Evolutionary conservation across 305 asterid genomes (phyloP), one percentile per base, ranked within the genome.

Genomic region (Solanum chacoense): DNA sequence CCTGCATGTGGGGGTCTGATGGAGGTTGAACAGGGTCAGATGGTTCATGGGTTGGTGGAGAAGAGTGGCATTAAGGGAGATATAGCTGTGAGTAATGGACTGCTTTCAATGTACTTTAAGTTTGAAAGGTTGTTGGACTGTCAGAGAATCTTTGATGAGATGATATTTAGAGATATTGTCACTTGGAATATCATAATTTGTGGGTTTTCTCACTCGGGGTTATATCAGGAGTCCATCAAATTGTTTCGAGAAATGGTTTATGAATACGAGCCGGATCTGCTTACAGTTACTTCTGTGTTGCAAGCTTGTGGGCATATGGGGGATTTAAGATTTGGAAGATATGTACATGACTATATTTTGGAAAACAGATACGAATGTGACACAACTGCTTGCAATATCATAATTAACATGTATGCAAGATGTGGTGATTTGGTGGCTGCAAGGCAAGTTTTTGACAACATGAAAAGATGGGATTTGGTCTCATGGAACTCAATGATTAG

Each of bases 401-500:
- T 93, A 20, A 90, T 96, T 67, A 94, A 95, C 92, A 95, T 94
- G 99, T 96, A 95, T 69, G 95, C 94, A 26, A 96, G 93, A 89
- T 96, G 98, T 89, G 96, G 96, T 87, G 96, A 95, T 87, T 76
- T 95, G 80, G 50, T 72, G 42, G 88, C 86, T 86, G 92, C 98
- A 83, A 92, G 93, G 88, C 88, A 88, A 88, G 94, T 93, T 87
- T 95, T 95, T 89, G 95, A 95, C 89, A 88, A 55, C 85, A 92
- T 94, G 96, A 90, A 89, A 91, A 91, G 50, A 91, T 88, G 89
- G 88, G 99, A 96, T 91, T 91, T 91, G 91, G 95, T 96, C 89
- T 94, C 98, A 1, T 96, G 98, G 96, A 95, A 96, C 93, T 94
- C 98, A 28, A 88, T 95, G n/a, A 93, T 96, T 87, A 92, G 79